A percentile compares a stretch with the other conserved stretches of the same genome.
phyloP scores from a whole-genome alignment of 805 yeast genomes.

The Lipomyces spencermartinsiae region DNA sequence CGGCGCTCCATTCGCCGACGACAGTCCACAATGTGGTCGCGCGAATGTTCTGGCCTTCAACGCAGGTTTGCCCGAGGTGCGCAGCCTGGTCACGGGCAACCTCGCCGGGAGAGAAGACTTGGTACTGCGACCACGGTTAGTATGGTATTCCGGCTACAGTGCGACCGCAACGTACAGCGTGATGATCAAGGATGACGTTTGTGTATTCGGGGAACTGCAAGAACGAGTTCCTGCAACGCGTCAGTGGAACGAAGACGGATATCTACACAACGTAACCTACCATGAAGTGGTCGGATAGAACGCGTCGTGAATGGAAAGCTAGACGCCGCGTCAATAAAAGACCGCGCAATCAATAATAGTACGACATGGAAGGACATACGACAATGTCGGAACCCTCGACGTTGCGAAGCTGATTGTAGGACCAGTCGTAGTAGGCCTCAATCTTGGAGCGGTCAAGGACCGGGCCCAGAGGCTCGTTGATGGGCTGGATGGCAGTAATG shows the following conservation, averaged over 20 bases:
- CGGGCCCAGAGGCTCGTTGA: conserved; percentile 89
- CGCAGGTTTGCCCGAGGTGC: conserved; percentile 63
- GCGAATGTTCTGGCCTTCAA: conserved; percentile 54
- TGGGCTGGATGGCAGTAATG: conserved; percentile 78
- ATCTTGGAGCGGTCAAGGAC: conserved; percentile 62
- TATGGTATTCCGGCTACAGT: not conserved
- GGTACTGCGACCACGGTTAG: conserved; percentile 59
- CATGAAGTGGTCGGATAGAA: conserved; percentile 52
- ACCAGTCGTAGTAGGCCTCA: conserved; percentile 62
- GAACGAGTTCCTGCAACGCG: conserved; percentile 67
- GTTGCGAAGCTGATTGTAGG: conserved; percentile 68
- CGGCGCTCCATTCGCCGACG: conserved; percentile 90
- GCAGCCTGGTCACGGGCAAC: conserved; percentile 64
- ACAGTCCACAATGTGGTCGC: conserved; percentile 61
- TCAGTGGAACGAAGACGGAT: conserved; percentile 30
- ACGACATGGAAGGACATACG: conserved; percentile 50
- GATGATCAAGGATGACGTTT: conserved; percentile 85
- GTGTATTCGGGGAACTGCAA: conserved; percentile 56
- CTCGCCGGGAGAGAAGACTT: conserved; percentile 74
- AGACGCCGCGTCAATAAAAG: not conserved
- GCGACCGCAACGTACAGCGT: conserved; percentile 44
- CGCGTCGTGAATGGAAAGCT: conserved; percentile 71
- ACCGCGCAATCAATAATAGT: not conserved
- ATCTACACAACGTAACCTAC: not conserved
- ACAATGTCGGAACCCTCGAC: conserved; percentile 57